A percentile compares a stretch with the other conserved stretches of the same genome.
Evolutionary conservation across 2,329 filamentous ascomycete genomes (phyloP).

Genomic region (Fusarium nematophilum): DNA sequence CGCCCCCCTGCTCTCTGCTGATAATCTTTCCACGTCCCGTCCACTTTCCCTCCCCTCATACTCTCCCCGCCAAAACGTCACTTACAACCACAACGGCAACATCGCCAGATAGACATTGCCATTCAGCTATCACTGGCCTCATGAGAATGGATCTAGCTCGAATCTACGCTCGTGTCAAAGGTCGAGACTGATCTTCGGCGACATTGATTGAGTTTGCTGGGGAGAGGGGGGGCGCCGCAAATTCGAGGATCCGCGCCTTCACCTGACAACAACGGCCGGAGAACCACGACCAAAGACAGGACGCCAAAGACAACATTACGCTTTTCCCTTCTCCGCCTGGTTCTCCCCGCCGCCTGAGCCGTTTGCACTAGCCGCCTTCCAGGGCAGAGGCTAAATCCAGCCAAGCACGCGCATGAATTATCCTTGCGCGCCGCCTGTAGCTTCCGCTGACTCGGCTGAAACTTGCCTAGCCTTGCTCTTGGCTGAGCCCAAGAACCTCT

Average conservation of each 20-base stretch:
- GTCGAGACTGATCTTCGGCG: conserved; percentile 15
- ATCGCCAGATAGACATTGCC: background rate
- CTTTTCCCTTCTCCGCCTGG: background rate
- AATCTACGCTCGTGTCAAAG: conserved; percentile 3
- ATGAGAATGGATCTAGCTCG: background rate
- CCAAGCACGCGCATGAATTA: conserved; percentile 36
- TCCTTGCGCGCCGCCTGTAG: conserved; percentile 29
- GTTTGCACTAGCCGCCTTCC: conserved; percentile 27
- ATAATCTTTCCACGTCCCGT: background rate
- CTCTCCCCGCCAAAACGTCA: conserved; percentile 5
- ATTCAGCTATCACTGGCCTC: background rate
- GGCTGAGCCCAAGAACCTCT: conserved; percentile 13
- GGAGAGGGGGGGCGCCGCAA: background rate
- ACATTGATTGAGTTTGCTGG: conserved; percentile 1
- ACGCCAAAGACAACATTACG: conserved; percentile 15
- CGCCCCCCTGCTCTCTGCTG: background rate
- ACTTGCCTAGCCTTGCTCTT: conserved; percentile 31
- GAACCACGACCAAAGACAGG: conserved; percentile 27
- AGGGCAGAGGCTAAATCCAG: conserved; percentile 31
- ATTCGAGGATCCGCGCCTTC: conserved; percentile 8
- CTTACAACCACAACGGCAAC: background rate
- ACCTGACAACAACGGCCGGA: conserved; percentile 10
- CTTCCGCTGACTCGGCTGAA: conserved; percentile 34
- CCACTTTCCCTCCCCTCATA: background rate
- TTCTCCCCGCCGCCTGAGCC: conserved; percentile 13